Conservation (phyloP, 208 protist species). For the Endotrypanum monterogeii region DNA sequence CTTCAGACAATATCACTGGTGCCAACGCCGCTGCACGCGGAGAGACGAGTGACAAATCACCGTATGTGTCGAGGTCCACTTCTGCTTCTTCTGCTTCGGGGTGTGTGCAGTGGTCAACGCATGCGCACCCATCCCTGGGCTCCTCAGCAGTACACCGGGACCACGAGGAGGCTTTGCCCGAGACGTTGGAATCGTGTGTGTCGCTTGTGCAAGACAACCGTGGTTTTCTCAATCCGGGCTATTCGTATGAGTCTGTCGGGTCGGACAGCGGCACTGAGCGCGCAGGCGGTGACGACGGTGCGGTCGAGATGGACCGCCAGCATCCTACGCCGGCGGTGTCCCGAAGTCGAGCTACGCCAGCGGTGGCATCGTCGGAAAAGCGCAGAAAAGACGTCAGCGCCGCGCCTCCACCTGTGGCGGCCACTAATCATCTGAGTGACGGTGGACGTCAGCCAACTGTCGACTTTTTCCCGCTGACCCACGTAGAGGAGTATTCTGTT, state of each 20-base stretch:
- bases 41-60: background rate
- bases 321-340: background rate
- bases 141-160: background rate
- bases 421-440: background rate
- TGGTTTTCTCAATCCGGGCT: conserved; percentile 22
- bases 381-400: background rate
- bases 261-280: background rate
- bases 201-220: conserved; percentile 21
- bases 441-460: background rate
- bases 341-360: background rate
- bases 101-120: background rate
- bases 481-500: conserved; percentile 2
- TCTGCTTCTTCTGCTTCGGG: background rate
- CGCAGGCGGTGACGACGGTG: background rate
- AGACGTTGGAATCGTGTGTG: background rate
- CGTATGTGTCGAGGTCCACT: conserved; percentile 6
- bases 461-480: conserved; percentile 3
- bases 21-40: background rate
- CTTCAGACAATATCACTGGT: background rate
- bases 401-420: background rate
- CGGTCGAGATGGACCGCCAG: background rate
- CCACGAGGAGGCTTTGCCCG: background rate
- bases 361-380: background rate
- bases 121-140: background rate
- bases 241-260: conserved; percentile 9